These are phyloP conservation scores for Cercospora zeae-maydis DNA, from an alignment of 2,329 filamentous ascomycete genomes.

Conservation along the genomic window DNA sequence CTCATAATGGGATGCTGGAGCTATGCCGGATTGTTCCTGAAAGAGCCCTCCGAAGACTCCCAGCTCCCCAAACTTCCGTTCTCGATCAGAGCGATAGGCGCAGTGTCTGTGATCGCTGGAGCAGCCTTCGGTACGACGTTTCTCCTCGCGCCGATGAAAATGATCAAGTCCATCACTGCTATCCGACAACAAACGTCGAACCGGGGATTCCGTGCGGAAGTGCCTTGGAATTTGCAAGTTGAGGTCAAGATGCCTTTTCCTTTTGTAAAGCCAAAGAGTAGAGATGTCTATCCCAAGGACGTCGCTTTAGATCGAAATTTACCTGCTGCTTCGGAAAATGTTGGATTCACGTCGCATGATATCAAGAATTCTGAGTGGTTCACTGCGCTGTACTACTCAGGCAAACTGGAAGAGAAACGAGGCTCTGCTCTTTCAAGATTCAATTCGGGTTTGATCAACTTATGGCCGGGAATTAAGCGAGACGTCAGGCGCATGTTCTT, in stretches of 20 bases:
- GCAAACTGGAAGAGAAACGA: background rate
- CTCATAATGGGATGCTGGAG: constrained; percentile 21
- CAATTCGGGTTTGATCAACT: constrained; percentile 10
- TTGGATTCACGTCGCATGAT: constrained; percentile 11
- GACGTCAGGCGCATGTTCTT: constrained; percentile 30
- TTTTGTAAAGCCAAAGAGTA: constrained; percentile 20
- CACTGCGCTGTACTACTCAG: constrained; percentile 18
- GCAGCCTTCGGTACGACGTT: constrained; percentile 19
- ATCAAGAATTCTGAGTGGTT: constrained; percentile 9
- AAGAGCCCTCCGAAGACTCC: constrained; percentile 16
- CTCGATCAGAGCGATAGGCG: constrained; percentile 14
- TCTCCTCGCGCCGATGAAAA: constrained; percentile 24
- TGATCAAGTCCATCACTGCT: constrained; percentile 24
- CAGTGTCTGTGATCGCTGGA: constrained; percentile 12
- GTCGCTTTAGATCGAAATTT: constrained; percentile 19
- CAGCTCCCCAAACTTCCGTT: constrained; percentile 6
- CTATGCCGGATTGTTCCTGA: constrained; percentile 18
- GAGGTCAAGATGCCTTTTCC: constrained; percentile 22
- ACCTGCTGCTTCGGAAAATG: background rate
- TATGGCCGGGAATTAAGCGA: constrained; percentile 17
- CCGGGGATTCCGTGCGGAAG: too few relatives aligned
- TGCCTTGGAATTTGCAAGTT: constrained; percentile 16
- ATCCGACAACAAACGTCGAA: constrained; percentile 1
- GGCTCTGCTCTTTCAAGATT: constrained; percentile 3
- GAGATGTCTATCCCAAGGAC: constrained; percentile 11